Evolutionary conservation across 345 rosid species (phyloP).

Genomic region (Sisymbrium altissimum): DNA sequence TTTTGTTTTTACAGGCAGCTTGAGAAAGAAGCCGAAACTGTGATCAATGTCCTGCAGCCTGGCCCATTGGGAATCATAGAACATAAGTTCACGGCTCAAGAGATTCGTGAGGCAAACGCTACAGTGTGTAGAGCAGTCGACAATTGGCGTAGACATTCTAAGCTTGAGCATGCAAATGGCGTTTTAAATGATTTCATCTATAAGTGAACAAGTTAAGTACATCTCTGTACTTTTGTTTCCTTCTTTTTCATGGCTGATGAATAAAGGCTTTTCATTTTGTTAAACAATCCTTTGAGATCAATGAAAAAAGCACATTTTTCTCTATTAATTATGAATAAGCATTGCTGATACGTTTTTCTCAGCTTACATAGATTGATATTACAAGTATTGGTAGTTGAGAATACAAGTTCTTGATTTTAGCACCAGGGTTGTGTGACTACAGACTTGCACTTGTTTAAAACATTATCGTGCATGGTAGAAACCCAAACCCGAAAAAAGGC

Average conservation of each 20-base stretch:
- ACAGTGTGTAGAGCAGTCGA: slow-evolving; percentile 58
- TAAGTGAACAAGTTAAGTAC: slow-evolving; percentile 30
- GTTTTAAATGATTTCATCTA: slow-evolving; percentile 52
- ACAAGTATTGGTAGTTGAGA: slow-evolving; percentile 13
- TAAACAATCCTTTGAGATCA: background rate
- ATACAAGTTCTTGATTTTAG: slow-evolving; percentile 19
- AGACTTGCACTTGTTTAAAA: slow-evolving; percentile 29
- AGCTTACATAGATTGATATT: slow-evolving; percentile 14
- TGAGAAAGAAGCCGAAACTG: slow-evolving; percentile 83
- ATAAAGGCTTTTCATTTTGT: slow-evolving; percentile 1
- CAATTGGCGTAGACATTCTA: slow-evolving; percentile 62
- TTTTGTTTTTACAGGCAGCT: slow-evolving; percentile 47
- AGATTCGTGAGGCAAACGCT: slow-evolving; percentile 60
- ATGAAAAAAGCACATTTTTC: slow-evolving; percentile 7
- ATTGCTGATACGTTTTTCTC: background rate
- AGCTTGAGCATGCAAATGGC: slow-evolving; percentile 43
- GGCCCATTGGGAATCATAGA: slow-evolving; percentile 85
- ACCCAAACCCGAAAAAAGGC: background rate
- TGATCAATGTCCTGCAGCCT: slow-evolving; percentile 74
- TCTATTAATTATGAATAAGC: background rate
- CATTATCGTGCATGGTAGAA: slow-evolving; percentile 19
- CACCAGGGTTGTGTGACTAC: slow-evolving; percentile 1
- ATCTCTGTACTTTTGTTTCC: background rate
- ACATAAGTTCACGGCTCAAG: slow-evolving; percentile 75
- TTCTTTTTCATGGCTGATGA: background rate